phyloP scores from a whole-genome alignment of 805 yeast genomes.

The Naumovozyma castellii region DNA sequence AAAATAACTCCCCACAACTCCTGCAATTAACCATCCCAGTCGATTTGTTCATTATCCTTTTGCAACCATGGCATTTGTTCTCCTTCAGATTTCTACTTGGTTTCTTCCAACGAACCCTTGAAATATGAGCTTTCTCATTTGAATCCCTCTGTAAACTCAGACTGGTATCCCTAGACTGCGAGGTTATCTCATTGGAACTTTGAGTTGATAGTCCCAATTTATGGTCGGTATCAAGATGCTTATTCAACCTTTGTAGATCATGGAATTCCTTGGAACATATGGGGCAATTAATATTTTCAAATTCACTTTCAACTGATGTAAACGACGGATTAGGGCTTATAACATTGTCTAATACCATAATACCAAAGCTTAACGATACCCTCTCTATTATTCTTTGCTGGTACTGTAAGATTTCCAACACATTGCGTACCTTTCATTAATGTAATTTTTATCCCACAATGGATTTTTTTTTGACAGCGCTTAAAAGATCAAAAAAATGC shows the following conservation, averaged over 20 bases:
- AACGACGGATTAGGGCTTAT: not conserved
- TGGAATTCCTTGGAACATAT: slow-evolving; percentile 57
- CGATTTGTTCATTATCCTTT: slow-evolving; percentile 48
- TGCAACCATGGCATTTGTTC: slow-evolving; percentile 31
- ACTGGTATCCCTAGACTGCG: not conserved
- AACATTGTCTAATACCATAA: not conserved
- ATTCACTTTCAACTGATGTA: not conserved
- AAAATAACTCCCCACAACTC: slow-evolving; percentile 64
- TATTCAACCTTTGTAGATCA: slow-evolving; percentile 45
- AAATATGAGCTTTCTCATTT: slow-evolving; percentile 2
- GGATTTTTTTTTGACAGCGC: too few relatives aligned
- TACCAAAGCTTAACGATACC: not conserved
- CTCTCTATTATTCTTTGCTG: too few relatives aligned
- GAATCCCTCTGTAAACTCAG: not conserved
- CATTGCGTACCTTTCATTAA: too few relatives aligned
- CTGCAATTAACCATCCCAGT: slow-evolving; percentile 50
- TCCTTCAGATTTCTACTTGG: slow-evolving; percentile 28
- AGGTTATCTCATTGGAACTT: not conserved
- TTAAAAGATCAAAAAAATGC: too few relatives aligned
- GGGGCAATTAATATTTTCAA: slow-evolving; percentile 41
- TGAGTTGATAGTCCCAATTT: slow-evolving; percentile 21
- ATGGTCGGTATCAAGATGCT: slow-evolving; percentile 67
- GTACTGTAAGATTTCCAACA: too few relatives aligned
- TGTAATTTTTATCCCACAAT: too few relatives aligned
- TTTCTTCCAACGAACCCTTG: slow-evolving; percentile 29